A percentile compares a stretch with the other conserved stretches of the same genome.
phyloP scores from a whole-genome alignment of 1,139 yeast species.

The Meyerozyma athensensis region DNA sequence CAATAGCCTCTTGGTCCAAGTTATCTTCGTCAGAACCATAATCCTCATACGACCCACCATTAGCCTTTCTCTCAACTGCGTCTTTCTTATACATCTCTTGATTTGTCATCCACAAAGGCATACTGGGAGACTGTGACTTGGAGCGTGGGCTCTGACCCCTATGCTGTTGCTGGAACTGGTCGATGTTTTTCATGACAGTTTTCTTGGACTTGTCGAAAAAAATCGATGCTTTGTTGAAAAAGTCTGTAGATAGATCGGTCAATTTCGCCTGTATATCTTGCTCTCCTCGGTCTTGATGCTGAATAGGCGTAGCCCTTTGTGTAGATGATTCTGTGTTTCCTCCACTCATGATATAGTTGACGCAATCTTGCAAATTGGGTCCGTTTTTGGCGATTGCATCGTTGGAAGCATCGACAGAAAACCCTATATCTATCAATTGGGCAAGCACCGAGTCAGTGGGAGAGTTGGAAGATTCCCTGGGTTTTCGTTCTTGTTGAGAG shows the following conservation, averaged over 20 bases:
- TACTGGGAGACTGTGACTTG: slow-evolving; percentile 21
- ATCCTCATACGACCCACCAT: slow-evolving; percentile 33
- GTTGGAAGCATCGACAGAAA: slow-evolving; percentile 55
- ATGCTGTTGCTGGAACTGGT: slow-evolving; percentile 43
- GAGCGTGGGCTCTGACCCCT: slow-evolving; percentile 15
- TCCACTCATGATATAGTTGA: slow-evolving; percentile 56
- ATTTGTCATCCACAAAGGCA: slow-evolving; percentile 80
- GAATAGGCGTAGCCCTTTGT: not conserved
- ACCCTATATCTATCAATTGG: slow-evolving; percentile 77
- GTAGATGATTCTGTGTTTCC: slow-evolving; percentile 16
- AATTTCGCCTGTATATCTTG: slow-evolving; percentile 41
- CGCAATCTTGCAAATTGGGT: slow-evolving; percentile 59
- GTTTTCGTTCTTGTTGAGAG: slow-evolving; percentile 6
- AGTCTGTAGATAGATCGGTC: slow-evolving; percentile 57
- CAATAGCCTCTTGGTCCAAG: slow-evolving; percentile 39
- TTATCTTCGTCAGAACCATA: slow-evolving; percentile 45
- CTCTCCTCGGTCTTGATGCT: slow-evolving; percentile 7
- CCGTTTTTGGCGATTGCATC: slow-evolving; percentile 59
- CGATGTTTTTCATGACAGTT: slow-evolving; percentile 61
- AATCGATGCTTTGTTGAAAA: slow-evolving; percentile 59
- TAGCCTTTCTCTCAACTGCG: slow-evolving; percentile 32
- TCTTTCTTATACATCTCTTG: slow-evolving; percentile 45
- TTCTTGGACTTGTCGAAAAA: slow-evolving; percentile 58
- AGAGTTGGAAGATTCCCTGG: slow-evolving; percentile 5
- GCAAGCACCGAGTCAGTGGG: slow-evolving; percentile 55